phyloP scores from a whole-genome alignment of 768 basidiomycete species.

The Mycena sanguinolenta region DNA sequence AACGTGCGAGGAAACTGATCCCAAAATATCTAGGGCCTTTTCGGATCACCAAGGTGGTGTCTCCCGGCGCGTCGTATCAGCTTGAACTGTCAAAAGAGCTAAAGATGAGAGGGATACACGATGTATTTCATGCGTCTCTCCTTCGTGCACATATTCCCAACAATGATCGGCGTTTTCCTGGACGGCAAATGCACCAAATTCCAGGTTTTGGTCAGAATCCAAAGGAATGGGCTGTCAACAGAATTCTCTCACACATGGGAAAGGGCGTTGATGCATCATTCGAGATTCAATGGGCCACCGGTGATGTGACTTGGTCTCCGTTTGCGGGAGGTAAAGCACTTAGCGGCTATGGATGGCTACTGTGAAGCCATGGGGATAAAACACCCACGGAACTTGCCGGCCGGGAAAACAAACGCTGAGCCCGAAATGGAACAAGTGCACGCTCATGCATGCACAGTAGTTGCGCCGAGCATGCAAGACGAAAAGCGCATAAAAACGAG shows the following conservation, averaged over 20 bases:
- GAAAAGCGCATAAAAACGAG: no score
- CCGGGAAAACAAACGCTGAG: no score
- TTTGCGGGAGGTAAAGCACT: slow-evolving; percentile 13
- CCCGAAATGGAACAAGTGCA: no score
- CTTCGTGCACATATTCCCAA: slow-evolving; percentile 40
- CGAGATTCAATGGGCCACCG: slow-evolving; percentile 17
- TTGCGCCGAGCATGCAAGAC: no score
- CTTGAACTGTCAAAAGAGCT: slow-evolving; percentile 43
- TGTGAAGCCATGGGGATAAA: slow-evolving; percentile 13
- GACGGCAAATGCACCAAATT: slow-evolving; percentile 23
- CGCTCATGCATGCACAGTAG: no score
- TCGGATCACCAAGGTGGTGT: slow-evolving; percentile 2
- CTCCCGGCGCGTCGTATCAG: slow-evolving; percentile 37
- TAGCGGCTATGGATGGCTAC: background rate
- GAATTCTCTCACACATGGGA: no score
- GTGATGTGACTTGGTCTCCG: slow-evolving; percentile 19
- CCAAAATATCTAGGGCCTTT: slow-evolving; percentile 37
- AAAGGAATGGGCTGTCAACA: slow-evolving; percentile 21
- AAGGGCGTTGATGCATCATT: no score
- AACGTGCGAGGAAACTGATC: slow-evolving; percentile 28
- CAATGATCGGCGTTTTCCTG: slow-evolving; percentile 44
- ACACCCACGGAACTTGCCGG: slow-evolving; percentile 1
- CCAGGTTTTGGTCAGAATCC: slow-evolving; percentile 38
- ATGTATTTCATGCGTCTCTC: slow-evolving; percentile 47
- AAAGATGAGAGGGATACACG: slow-evolving; percentile 28